These are phyloP conservation scores for Penicillium paradoxum DNA, from an alignment of 495 filamentous ascomycete species.

Conservation along the genomic window DNA sequence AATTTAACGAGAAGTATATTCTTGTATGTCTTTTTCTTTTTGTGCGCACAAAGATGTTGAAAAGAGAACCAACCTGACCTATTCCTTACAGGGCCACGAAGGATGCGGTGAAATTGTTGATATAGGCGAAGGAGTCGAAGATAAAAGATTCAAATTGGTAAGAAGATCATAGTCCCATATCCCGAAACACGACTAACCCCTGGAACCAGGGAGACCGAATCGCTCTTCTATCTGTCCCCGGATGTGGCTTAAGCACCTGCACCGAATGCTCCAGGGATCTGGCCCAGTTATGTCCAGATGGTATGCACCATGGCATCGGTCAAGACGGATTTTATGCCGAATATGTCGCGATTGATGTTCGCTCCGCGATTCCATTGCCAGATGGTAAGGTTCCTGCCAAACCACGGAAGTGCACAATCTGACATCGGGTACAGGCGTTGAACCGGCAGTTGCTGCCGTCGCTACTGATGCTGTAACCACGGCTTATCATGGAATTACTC, in stretches of 20 bases:
- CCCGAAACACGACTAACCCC: background rate
- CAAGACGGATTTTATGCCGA: slow-evolving; percentile 24
- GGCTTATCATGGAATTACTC: slow-evolving; percentile 21
- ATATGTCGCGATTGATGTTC: slow-evolving; percentile 19
- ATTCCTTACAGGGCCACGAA: slow-evolving; percentile 17
- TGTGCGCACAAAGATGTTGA: too few species aligned
- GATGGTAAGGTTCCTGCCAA: slow-evolving; percentile 5
- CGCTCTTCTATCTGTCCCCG: slow-evolving; percentile 18
- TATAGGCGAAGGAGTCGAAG: slow-evolving; percentile 12
- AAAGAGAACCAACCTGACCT: background rate
- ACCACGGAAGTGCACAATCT: background rate
- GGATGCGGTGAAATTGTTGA: slow-evolving; percentile 21
- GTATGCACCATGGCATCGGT: slow-evolving; percentile 19
- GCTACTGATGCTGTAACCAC: slow-evolving; percentile 23
- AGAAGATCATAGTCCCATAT: background rate
- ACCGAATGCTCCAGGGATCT: slow-evolving; percentile 19
- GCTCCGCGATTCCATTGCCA: slow-evolving; percentile 16
- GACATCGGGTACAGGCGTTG: slow-evolving; percentile 6
- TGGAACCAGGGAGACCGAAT: slow-evolving; percentile 8
- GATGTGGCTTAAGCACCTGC: slow-evolving; percentile 15
- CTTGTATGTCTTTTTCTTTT: slow-evolving; percentile 5
- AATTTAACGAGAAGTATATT: slow-evolving; percentile 21
- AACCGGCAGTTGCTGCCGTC: slow-evolving; percentile 15
- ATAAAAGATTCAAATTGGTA: slow-evolving; percentile 12
- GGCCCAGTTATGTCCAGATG: slow-evolving; percentile 15